Base-by-base conservation (phyloP, 441 rosid species). In the Jatropha multifida region DNA sequence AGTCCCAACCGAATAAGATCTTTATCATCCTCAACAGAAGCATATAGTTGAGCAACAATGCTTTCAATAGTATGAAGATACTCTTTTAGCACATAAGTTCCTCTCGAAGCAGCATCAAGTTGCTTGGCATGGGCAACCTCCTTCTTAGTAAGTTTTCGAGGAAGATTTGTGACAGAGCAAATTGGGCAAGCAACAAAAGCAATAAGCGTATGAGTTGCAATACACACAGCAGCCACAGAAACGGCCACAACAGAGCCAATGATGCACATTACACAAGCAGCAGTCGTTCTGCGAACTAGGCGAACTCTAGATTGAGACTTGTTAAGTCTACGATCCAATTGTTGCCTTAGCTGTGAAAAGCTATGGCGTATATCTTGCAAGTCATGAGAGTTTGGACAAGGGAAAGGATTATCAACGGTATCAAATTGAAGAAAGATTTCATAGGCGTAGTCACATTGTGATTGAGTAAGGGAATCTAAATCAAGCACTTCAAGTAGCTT, bases 101-200 rank as follows among this genome's bases (percentile, higher is more conserved):
- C 92, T 77, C 68, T 88, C 26, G 86, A 72, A 52, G 97, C 96
- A 75, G 90, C 90, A 69, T 88, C 85, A 68, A 93, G 98, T 81
- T 88, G 93, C 75, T 84, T 81, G 37, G 81, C 77, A 80, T 72
- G 86, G 76, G 86, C 84, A 41, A 73, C 78, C 85, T 90, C 91
- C 78, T 83, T 89, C 83, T 79, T 89, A 59, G 83, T 78, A 76
- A 87, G 73, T 68, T 75, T 82, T 69, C 76, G 71, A 41, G 89
- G 84, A 60, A 85, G 82, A 69, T 56, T 86, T 2, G 81, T 32
- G 4, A 84, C 74, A 46, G 78, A 66, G 81, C 93, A 82, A 52
- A 86, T 71, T 4, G 94, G 96, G 73, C 84, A 85, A 68, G 90
- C 88, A 54, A 85, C 75, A 77, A 84, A 69, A 62, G 90, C 92